Base-by-base conservation (phyloP, 2,329 filamentous ascomycete genomes). In the Neofusicoccum sp. region DNA sequence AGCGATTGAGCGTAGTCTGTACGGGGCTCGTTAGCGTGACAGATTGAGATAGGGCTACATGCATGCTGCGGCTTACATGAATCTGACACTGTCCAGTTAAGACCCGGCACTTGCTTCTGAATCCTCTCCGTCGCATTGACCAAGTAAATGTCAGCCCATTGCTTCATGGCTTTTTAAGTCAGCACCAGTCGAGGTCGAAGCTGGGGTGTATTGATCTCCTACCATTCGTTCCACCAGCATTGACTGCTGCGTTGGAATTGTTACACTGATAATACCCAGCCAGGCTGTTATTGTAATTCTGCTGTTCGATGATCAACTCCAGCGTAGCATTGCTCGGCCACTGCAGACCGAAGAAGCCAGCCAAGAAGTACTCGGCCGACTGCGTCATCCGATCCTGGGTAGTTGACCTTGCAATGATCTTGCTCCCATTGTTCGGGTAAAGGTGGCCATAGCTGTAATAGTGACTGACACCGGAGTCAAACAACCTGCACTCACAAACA, bases 341-440 rank as follows among this genome's bases (percentile, higher is more conserved):
- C 48, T 88, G 83, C 0, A 91, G 80, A 0, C 89, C 89, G 69
- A 92, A 92, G 76, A 92, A 92, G 0, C 89, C 89, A 5, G 89
- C 87, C 69, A 91, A 76, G 74, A 91, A 92, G 72, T 92, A 89
- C 72, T 92, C 89, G 3, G 89, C 89, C 40, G 83, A 88, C 71
- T 91, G 87, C 24, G 89, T 78, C 89, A 92, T 92, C 26, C 89
- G 85, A 69, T 90, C 86, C 70, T 92, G 88, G 1, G 89, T 90
- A 0, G 89, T 91, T 1, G 88, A 90, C 30, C 89, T 82, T 14
- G 86, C 88, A 61, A 91, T 84, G 62, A 92, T 86, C 75, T 90
- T 91, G 73, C 81, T 87, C 60, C 84, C 82, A 4, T 89, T 85
- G 66, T 91, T 88, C 6, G 75, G 74, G 67, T 90, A 91, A 24